A percentile compares a stretch with the other conserved stretches of the same genome.
These are phyloP conservation scores for Arachis stenosperma DNA, from an alignment of 306 rosid genomes.

Conservation along the genomic window DNA sequence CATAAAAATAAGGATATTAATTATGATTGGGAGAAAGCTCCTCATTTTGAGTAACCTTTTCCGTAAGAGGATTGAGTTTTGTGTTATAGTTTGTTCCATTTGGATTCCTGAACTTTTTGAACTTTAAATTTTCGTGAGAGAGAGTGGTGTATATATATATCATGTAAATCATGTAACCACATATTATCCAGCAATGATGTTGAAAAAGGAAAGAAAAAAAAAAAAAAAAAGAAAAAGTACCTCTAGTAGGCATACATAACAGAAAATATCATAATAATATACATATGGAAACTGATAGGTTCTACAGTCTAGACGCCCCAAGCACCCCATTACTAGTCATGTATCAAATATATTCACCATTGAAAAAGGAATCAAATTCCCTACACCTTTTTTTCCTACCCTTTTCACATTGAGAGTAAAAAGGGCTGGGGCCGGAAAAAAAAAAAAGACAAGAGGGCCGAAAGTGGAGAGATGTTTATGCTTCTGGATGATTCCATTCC, in stretches of 20 bases:
- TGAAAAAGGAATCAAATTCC: conserved; percentile 67
- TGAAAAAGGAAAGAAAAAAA: too few species aligned
- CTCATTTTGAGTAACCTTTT: too few species aligned
- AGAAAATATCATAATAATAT: conserved; percentile 33
- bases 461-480: conserved; percentile 41
- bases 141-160: too few species aligned
- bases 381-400: conserved; percentile 31
- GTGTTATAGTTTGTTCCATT: too few species aligned
- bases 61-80: too few species aligned
- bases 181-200: too few species aligned
- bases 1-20: too few species aligned
- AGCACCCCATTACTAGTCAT: conserved; percentile 37
- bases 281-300: conserved; percentile 52
- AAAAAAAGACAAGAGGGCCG: conserved; percentile 28
- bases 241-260: neutral
- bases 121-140: too few species aligned
- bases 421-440: neutral
- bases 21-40: too few species aligned
- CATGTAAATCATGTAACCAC: too few species aligned
- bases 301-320: conserved; percentile 13
- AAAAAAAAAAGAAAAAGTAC: conserved; percentile 42
- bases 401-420: neutral
- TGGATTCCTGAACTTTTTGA: too few species aligned
- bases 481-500: conserved; percentile 50
- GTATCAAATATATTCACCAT: conserved; percentile 53